Conservation (phyloP, 2,329 filamentous ascomycete genomes). For the Venturia aucupariae region DNA sequence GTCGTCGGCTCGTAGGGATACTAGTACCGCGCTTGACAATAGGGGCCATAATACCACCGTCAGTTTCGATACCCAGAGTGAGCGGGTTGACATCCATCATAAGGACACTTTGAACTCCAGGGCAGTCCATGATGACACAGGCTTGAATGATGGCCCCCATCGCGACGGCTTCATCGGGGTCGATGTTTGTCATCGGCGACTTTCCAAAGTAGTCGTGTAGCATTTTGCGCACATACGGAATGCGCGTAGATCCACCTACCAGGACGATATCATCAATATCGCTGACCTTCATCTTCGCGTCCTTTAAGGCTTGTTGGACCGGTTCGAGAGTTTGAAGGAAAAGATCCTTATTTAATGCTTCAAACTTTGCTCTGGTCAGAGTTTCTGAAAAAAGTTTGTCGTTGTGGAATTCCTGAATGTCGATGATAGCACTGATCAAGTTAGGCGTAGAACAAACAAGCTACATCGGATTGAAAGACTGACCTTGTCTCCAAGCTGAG, state of each 20-base stretch:
- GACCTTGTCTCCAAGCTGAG: slow-evolving; percentile 1
- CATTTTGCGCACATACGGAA: slow-evolving; percentile 4
- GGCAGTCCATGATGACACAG: slow-evolving; percentile 7
- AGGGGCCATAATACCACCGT: slow-evolving; percentile 7
- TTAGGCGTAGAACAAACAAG: neutral
- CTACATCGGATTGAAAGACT: neutral
- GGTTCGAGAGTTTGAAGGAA: slow-evolving; percentile 5
- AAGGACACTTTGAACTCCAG: slow-evolving; percentile 1
- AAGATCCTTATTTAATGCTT: slow-evolving; percentile 10
- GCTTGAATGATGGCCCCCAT: slow-evolving; percentile 10
- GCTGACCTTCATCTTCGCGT: slow-evolving; percentile 6
- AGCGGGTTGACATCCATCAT: slow-evolving; percentile 13
- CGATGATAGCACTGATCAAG: neutral
- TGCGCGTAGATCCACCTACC: slow-evolving; percentile 10
- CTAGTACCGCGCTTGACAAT: slow-evolving; percentile 11
- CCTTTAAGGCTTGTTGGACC: slow-evolving; percentile 10
- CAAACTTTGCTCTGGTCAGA: slow-evolving; percentile 10
- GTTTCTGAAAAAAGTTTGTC: neutral
- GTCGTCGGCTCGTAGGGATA: slow-evolving; percentile 8
- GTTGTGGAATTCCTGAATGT: neutral
- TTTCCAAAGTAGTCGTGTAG: slow-evolving; percentile 10
- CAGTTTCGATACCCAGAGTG: slow-evolving; percentile 11
- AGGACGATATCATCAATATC: slow-evolving; percentile 13
- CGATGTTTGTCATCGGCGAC: slow-evolving; percentile 5
- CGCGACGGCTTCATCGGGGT: slow-evolving; percentile 10